A percentile compares a stretch with the other conserved stretches of the same genome.
Evolutionary conservation across 2,329 filamentous ascomycete species (phyloP).

Genomic region (Penicillium brevicompactum): DNA sequence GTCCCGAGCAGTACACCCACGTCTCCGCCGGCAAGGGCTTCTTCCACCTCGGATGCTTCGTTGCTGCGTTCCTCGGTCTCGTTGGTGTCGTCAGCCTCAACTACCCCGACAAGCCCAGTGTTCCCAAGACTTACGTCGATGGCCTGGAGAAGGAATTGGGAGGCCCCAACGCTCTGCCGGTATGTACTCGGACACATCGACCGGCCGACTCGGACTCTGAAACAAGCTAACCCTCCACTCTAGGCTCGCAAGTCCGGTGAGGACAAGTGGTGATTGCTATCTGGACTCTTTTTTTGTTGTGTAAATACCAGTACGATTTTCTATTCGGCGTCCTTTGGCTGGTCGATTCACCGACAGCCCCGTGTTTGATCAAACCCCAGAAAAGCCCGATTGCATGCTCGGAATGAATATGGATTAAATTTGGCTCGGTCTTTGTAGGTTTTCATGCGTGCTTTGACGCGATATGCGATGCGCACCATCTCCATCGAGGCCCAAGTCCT

Average conservation of each 20-base stretch:
- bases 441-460: background rate
- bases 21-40: slow-evolving; percentile 70
- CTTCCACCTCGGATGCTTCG: slow-evolving; percentile 68
- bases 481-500: background rate
- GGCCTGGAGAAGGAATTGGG: slow-evolving; percentile 76
- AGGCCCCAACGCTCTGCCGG: slow-evolving; percentile 66
- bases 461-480: background rate
- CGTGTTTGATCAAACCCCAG: slow-evolving; percentile 16
- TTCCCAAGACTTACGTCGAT: slow-evolving; percentile 67
- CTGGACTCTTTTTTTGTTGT: slow-evolving; percentile 33
- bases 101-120: slow-evolving; percentile 73
- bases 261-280: slow-evolving; percentile 38
- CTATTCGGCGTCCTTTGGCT: slow-evolving; percentile 35
- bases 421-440: background rate
- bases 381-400: slow-evolving; percentile 15
- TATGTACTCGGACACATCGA: slow-evolving; percentile 48
- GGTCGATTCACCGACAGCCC: slow-evolving; percentile 19
- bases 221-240: slow-evolving; percentile 14
- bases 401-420: slow-evolving; percentile 13
- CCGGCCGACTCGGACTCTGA: background rate
- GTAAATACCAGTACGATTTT: slow-evolving; percentile 44
- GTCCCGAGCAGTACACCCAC: slow-evolving; percentile 87
- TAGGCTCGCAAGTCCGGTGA: slow-evolving; percentile 44
- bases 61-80: slow-evolving; percentile 64
- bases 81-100: slow-evolving; percentile 67